Conservation (phyloP, 176 grass and related monocot genomes). For the Poa pratensis region DNA sequence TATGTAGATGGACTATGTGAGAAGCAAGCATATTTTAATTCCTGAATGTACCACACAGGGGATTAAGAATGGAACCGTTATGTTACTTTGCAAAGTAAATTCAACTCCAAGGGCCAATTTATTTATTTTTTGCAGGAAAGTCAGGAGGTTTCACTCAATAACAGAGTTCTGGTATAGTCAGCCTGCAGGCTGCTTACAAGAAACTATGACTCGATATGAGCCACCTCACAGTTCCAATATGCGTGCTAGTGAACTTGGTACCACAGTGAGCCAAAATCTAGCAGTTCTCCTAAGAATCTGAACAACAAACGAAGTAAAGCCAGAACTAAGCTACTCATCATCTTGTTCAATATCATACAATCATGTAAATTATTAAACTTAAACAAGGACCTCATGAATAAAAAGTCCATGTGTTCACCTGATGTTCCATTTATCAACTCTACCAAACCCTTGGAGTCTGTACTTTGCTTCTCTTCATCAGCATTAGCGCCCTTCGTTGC, state of each 20-base stretch:
- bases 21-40: slow-evolving; percentile 16
- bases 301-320: neutral
- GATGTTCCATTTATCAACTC: slow-evolving; percentile 68
- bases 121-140: neutral
- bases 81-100: neutral
- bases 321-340: slow-evolving; percentile 1
- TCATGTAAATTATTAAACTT: neutral
- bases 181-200: neutral
- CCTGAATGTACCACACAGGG: neutral
- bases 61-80: neutral
- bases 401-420: slow-evolving; percentile 55
- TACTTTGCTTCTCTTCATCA: slow-evolving; percentile 85
- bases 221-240: neutral
- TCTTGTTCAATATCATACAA: slow-evolving; percentile 1
- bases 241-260: neutral
- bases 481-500: slow-evolving; percentile 85
- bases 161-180: neutral
- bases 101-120: slow-evolving; percentile 16
- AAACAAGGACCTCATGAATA: slow-evolving; percentile 20
- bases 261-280: neutral
- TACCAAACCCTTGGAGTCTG: slow-evolving; percentile 73
- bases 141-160: neutral
- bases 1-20: neutral
- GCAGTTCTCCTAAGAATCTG: neutral
- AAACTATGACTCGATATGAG: neutral